Evolutionary conservation across 2,329 filamentous ascomycete genomes (phyloP), one percentile per base, ranked within the genome.

Genomic region (Sporothrix dimorphospora): DNA sequence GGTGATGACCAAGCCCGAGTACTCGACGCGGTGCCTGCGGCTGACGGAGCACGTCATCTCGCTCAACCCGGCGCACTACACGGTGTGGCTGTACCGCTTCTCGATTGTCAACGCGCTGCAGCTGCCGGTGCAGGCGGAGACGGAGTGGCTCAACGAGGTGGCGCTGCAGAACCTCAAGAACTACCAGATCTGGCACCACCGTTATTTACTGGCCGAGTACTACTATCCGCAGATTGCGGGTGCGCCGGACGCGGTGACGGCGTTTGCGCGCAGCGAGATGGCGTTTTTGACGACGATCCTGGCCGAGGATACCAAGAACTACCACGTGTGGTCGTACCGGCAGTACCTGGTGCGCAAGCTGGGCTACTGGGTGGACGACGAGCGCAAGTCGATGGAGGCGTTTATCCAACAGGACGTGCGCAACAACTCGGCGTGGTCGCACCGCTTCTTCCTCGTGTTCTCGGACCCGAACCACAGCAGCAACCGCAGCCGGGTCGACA

Each of bases 381-480:
- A 99, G 85, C 84, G 97, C 24, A 81, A 84, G 69, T 90, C 91
- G 73, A 89, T 93, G 45, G 91, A 96, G 79, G 82, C 82, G 51
- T 87, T 97, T 80, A 87, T 99, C 72, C 85, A 89, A 72, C 84
- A 89, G 45, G 96, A 99, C 81, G 90, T 98, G 73, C 88, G 94
- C 78, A 99, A 99, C 83, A 99, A 99, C 81, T 96, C 92, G 59
- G 96, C 95, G 19, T 99, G 96, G 96, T 97, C 95, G 76, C 95
- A 99, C 84, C 91, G 96, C 69, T 98, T 96, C 85, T 97, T 95
- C 80, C 80, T 98, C n/a, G 89, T 95, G 21, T 97, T 98, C 76
- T 87, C 88, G 79, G 84, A 87, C 84, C 91, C 85, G 24, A 83
- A 76, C 1, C 77, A 82, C 30, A 82, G 83, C 14, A 89, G 87